These are phyloP conservation scores for Pichia pseudocactophila DNA, from an alignment of 805 yeast genomes.

Conservation along the genomic window DNA sequence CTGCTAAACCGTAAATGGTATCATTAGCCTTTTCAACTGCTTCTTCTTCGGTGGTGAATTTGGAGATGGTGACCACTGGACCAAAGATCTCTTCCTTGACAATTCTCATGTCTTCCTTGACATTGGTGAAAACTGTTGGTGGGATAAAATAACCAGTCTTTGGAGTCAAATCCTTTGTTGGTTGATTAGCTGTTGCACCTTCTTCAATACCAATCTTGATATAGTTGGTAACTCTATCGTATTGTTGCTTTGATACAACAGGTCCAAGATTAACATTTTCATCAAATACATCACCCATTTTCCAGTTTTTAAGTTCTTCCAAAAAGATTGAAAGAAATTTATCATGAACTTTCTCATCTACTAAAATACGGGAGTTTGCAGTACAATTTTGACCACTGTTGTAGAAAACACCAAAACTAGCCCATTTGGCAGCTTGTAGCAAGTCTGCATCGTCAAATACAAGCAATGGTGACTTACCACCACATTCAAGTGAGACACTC, in stretches of 20 bases:
- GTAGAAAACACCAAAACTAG: constrained; percentile 53
- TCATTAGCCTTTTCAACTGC: constrained; percentile 63
- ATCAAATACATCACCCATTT: constrained; percentile 48
- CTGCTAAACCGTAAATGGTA: constrained; percentile 72
- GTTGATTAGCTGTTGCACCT: constrained; percentile 39
- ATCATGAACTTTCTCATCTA: constrained; percentile 48
- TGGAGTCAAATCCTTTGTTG: constrained; percentile 31
- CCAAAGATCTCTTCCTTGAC: constrained; percentile 82
- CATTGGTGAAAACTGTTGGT: constrained; percentile 73
- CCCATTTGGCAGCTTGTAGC: constrained; percentile 61
- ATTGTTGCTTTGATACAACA: constrained; percentile 47
- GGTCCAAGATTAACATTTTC: constrained; percentile 48
- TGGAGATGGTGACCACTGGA: constrained; percentile 67
- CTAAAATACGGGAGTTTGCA: constrained; percentile 53
- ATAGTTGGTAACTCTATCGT: constrained; percentile 40
- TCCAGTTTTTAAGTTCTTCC: constrained; percentile 41
- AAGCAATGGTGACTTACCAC: constrained; percentile 62
- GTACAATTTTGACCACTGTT: constrained; percentile 66
- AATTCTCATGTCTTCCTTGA: constrained; percentile 52
- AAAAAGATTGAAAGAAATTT: constrained; percentile 38
- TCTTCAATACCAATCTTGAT: constrained; percentile 38
- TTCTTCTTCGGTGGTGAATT: constrained; percentile 59
- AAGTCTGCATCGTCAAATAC: constrained; percentile 57
- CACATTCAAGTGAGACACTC: constrained; percentile 61
- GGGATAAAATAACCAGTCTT: constrained; percentile 56